Percentiles rank a stretch among this genome's conserved stretches.
These are phyloP conservation scores for Solanum peruvianum DNA, from an alignment of 257 asterid species.

Conservation along the genomic window DNA sequence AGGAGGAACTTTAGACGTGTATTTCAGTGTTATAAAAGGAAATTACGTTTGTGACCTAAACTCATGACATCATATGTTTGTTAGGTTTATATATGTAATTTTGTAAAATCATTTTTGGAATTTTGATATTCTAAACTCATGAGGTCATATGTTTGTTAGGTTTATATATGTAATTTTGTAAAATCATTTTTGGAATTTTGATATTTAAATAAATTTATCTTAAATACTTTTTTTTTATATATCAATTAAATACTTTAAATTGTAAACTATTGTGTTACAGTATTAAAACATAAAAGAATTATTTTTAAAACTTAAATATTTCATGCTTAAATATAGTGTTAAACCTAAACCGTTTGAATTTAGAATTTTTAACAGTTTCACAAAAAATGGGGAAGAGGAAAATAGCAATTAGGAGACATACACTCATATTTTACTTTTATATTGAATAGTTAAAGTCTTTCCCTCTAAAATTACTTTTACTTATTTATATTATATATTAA, in stretches of 20 bases:
- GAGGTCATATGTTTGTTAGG: neutral
- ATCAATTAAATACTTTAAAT: neutral
- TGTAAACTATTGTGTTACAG: neutral
- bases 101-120: too few species aligned
- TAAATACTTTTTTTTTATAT: neutral
- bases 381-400: neutral
- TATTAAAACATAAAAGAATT: neutral
- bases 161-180: neutral
- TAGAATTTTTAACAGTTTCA: neutral
- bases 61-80: neutral
- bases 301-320: neutral
- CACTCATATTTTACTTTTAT: neutral
- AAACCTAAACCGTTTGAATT: too few species aligned
- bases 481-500: neutral
- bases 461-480: too few species aligned
- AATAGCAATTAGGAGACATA: neutral
- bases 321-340: neutral
- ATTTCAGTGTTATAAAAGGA: neutral
- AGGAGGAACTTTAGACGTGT: neutral
- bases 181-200: neutral
- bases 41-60: neutral
- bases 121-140: neutral
- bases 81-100: neutral
- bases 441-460: neutral
- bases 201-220: neutral